phyloP scores from a whole-genome alignment of 2,329 filamentous ascomycete genomes.

The Pseudogymnoascus sp. region DNA sequence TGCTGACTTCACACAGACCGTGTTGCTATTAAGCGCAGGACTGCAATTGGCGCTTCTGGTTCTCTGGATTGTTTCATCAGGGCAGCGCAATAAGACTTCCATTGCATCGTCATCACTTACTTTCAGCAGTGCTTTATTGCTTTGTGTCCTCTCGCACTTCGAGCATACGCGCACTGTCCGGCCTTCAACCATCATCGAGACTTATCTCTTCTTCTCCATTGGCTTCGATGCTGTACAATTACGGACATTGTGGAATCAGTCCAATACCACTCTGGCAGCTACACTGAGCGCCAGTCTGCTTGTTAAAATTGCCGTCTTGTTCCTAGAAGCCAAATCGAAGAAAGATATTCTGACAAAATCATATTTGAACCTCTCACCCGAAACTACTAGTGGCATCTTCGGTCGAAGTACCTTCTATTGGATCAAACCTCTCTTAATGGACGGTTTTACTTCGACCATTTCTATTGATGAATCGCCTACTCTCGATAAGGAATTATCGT shows the following conservation, averaged over 20 bases:
- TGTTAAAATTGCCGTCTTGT: conserved; percentile 27
- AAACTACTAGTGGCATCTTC: conserved; percentile 28
- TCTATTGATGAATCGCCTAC: background rate
- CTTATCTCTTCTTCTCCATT: conserved; percentile 36
- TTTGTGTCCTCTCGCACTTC: conserved; percentile 28
- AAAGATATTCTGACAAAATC: conserved; percentile 29
- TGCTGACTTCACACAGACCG: background rate
- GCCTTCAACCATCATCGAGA: conserved; percentile 37
- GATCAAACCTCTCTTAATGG: conserved; percentile 23
- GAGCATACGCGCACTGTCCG: conserved; percentile 32
- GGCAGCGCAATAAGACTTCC: conserved; percentile 18
- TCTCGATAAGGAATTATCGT: background rate
- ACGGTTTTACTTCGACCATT: background rate
- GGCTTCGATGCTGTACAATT: conserved; percentile 37
- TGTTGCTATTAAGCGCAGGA: background rate
- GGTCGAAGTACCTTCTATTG: conserved; percentile 32
- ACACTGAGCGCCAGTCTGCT: conserved; percentile 24
- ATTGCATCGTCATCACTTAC: conserved; percentile 26
- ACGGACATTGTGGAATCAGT: conserved; percentile 37
- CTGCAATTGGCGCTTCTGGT: background rate
- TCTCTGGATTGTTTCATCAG: background rate
- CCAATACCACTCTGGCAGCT: conserved; percentile 12
- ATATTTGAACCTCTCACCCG: conserved; percentile 21
- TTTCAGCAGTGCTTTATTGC: conserved; percentile 25
- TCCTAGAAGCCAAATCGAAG: conserved; percentile 35